A percentile compares a stretch with the other conserved stretches of the same genome.
Evolutionary conservation across 257 asterid genomes (phyloP).

Genomic region (Cynanchum wilfordii): DNA sequence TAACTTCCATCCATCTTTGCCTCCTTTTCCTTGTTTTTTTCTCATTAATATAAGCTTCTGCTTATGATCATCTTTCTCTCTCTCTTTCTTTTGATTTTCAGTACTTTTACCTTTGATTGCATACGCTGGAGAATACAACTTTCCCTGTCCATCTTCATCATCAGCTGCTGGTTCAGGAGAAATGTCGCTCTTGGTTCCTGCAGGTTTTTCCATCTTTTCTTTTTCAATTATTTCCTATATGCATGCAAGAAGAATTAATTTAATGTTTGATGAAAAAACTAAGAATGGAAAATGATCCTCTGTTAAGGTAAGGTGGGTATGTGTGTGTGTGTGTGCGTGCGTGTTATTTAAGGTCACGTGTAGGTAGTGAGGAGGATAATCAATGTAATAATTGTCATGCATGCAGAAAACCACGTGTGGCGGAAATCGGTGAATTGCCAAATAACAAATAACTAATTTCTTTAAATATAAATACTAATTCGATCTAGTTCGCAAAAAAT

Average conservation of each 20-base stretch:
- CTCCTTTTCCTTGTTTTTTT: background rate
- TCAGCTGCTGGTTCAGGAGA: slow-evolving; percentile 3
- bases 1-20: background rate
- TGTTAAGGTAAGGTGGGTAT: no score
- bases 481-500: no score
- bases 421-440: no score
- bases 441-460: no score
- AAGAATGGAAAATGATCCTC: no score
- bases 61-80: background rate
- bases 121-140: slow-evolving; percentile 17
- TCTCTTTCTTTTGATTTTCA: background rate
- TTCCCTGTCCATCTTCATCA: slow-evolving; percentile 9
- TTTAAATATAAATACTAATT: no score
- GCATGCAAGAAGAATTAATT: no score
- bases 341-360: background rate
- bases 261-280: no score
- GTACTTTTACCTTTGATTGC: background rate
- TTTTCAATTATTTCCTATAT: no score
- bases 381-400: background rate
- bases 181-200: background rate
- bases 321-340: no score
- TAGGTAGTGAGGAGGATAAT: background rate
- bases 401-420: background rate
- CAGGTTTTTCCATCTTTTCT: background rate
- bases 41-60: no score